Evolutionary conservation across 2,329 filamentous ascomycete genomes (phyloP).

Genomic region (Geosmithia putterillii): DNA sequence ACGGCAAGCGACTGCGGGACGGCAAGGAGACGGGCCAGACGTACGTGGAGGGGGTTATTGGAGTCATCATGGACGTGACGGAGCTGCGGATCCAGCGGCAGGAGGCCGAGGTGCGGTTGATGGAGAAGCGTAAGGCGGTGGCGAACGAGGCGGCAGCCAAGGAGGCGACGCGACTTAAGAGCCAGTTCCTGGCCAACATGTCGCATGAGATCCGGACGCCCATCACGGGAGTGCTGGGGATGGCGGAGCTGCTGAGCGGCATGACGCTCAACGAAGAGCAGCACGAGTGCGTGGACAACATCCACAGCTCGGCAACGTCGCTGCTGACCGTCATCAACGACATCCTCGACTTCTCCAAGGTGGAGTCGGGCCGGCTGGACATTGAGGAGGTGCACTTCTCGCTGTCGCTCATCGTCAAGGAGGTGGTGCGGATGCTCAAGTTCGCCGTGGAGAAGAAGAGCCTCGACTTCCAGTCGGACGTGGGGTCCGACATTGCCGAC

Average conservation of each 20-base stretch:
- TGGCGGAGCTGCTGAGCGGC: constrained; percentile 63
- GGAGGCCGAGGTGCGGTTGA: constrained; percentile 49
- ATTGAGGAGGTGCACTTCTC: constrained; percentile 75
- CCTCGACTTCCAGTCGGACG: constrained; percentile 55
- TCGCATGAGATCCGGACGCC: constrained; percentile 71
- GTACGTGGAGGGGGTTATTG: constrained; percentile 59
- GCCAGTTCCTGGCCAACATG: constrained; percentile 71
- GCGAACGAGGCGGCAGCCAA: constrained; percentile 70
- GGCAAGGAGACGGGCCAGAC: constrained; percentile 29
- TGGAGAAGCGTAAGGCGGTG: constrained; percentile 57
- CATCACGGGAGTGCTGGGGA: constrained; percentile 70
- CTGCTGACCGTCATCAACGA: constrained; percentile 83
- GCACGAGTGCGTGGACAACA: constrained; percentile 63
- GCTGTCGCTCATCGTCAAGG: constrained; percentile 58
- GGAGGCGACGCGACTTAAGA: constrained; percentile 70
- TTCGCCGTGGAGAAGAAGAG: constrained; percentile 76
- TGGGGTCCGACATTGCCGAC: constrained; percentile 47
- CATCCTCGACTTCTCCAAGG: constrained; percentile 81
- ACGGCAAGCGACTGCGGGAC: constrained; percentile 41
- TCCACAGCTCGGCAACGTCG: constrained; percentile 70
- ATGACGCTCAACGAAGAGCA: constrained; percentile 59
- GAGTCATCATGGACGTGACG: constrained; percentile 70
- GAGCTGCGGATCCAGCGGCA: constrained; percentile 54
- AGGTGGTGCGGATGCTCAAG: constrained; percentile 77
- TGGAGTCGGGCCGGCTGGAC: constrained; percentile 64